Conservation (phyloP, 2,329 filamentous ascomycete genomes). For the Aureobasidium sp. region DNA sequence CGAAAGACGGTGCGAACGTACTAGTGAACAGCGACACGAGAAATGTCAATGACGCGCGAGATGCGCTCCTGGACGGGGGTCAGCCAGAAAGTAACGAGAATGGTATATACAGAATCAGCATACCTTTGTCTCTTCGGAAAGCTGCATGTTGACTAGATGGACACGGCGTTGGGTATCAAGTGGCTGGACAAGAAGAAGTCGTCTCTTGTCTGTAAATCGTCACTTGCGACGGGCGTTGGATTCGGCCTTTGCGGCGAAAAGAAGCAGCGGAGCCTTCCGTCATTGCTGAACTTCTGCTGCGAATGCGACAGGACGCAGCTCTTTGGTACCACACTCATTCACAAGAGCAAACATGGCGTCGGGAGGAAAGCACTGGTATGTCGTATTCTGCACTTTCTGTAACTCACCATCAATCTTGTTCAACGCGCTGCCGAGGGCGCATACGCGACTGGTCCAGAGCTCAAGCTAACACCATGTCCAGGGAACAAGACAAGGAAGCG, state of each 20-base stretch:
- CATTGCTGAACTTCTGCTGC: not conserved
- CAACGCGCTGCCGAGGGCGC: not conserved
- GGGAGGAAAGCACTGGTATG: conserved; percentile 64
- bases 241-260: conserved; percentile 9
- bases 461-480: conserved; percentile 27
- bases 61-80: conserved; percentile 73
- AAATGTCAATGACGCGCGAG: conserved; percentile 90
- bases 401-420: not conserved
- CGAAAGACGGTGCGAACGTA: conserved; percentile 39
- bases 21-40: conserved; percentile 93
- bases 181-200: not conserved
- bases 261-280: not conserved
- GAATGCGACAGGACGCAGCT: not conserved
- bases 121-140: conserved; percentile 98
- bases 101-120: conserved; percentile 14
- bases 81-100: conserved; percentile 15
- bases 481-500: conserved; percentile 97
- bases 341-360: conserved; percentile 49
- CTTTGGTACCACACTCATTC: not conserved
- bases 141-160: conserved; percentile 41
- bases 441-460: not conserved
- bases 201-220: not conserved
- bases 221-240: not conserved
- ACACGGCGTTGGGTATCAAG: not conserved
- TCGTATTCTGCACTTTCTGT: not conserved